Percentiles rank a stretch among this genome's conserved stretches.
These are phyloP conservation scores for Starmerella bombicola DNA, from an alignment of 805 yeast genomes.

Conservation along the genomic window DNA sequence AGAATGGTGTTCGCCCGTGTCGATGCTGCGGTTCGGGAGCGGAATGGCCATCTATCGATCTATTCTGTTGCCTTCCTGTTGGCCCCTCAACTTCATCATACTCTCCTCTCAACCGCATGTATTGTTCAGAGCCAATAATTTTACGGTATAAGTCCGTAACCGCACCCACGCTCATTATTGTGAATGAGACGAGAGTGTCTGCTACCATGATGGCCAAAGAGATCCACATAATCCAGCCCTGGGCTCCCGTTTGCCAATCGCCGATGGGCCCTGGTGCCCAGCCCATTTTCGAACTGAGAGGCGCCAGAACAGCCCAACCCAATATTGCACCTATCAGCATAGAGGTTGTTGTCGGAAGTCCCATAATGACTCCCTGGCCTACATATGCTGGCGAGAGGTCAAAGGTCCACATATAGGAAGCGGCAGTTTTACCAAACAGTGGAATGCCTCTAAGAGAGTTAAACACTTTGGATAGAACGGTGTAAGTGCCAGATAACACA, in stretches of 20 bases:
- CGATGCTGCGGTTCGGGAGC: not conserved
- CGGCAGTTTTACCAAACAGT: conserved; percentile 54
- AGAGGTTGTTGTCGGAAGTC: conserved; percentile 75
- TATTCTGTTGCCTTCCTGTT: not conserved
- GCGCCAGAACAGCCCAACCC: conserved; percentile 91
- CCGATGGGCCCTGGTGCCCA: conserved; percentile 89
- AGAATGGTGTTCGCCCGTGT: not conserved
- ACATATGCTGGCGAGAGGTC: conserved; percentile 96
- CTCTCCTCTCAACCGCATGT: not conserved
- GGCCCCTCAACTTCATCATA: not conserved
- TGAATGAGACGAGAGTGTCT: conserved; percentile 73
- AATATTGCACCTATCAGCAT: conserved; percentile 81
- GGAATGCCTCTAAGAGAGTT: conserved; percentile 47
- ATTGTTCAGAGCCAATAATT: not conserved
- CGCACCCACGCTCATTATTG: conserved; percentile 19
- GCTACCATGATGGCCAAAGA: conserved; percentile 87
- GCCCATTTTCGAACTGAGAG: conserved; percentile 49
- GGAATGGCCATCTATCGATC: not conserved
- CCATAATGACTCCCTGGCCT: conserved; percentile 98
- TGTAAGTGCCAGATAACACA: conserved; percentile 54
- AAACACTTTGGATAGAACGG: conserved; percentile 56
- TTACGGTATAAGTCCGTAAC: conserved; percentile 1
- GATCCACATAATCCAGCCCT: conserved; percentile 96
- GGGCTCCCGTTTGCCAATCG: conserved; percentile 89
- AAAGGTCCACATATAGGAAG: conserved; percentile 68